Conservation (phyloP, 2,329 filamentous ascomycete genomes). For the Endothia cerciana region DNA sequence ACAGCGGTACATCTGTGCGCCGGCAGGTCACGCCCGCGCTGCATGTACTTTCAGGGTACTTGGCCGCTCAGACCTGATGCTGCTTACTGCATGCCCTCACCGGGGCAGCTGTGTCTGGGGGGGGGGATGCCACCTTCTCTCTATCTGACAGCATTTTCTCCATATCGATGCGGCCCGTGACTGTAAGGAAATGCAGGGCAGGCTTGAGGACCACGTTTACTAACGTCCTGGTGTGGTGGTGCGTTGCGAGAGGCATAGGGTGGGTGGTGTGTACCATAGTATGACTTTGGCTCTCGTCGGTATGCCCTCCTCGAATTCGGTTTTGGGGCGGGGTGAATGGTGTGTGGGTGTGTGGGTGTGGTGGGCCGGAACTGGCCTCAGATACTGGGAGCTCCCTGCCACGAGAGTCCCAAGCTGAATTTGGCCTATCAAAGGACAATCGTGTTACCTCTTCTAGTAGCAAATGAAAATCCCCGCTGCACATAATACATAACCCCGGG, state of each 20-base stretch:
- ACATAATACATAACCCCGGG: not conserved
- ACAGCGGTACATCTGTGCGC: not conserved
- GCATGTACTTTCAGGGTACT: not conserved
- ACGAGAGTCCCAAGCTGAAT: not conserved
- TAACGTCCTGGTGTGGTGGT: not conserved
- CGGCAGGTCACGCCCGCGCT: not conserved
- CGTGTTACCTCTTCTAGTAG: not conserved
- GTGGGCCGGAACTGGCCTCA: not conserved
- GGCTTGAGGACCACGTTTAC: not conserved
- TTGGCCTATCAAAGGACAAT: slow-evolving; percentile 9
- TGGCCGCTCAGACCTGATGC: not conserved
- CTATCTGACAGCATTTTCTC: not conserved
- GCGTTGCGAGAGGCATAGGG: not conserved
- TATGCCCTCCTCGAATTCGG: not conserved
- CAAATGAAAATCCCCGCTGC: not conserved
- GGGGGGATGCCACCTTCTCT: not conserved
- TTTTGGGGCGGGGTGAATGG: not conserved
- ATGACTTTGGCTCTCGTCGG: slow-evolving; percentile 4
- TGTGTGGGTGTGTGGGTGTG: not conserved
- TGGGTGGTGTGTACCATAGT: not conserved
- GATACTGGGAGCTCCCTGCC: not conserved
- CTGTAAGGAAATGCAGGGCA: not conserved
- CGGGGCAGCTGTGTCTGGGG: not conserved
- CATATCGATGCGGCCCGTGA: not conserved
- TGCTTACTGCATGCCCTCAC: not conserved